Evolutionary conservation across 2,329 filamentous ascomycete genomes (phyloP).

Genomic region (Colletotrichum brevisporum): DNA sequence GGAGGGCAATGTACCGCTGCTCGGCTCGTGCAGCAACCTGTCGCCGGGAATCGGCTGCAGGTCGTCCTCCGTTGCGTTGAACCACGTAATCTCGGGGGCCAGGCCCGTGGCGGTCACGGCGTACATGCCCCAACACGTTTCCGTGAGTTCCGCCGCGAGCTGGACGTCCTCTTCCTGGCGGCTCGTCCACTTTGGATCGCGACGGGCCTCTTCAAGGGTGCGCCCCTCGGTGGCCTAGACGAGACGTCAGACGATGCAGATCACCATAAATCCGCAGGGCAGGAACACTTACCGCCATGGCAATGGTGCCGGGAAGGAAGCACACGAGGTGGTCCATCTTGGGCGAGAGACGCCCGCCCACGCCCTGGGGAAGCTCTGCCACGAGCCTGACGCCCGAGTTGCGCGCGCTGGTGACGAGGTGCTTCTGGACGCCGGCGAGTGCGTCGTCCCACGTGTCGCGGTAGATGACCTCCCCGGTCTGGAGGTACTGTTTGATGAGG

Average conservation of each 20-base stretch:
- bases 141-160: conserved; percentile 89
- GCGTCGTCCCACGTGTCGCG: conserved; percentile 93
- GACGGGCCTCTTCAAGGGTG: conserved; percentile 80
- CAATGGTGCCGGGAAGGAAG: conserved; percentile 97
- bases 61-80: conserved; percentile 74
- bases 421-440: conserved; percentile 86
- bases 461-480: conserved; percentile 91
- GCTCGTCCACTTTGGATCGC: conserved; percentile 78
- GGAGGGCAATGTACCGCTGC: conserved; percentile 3
- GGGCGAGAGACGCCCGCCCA: conserved; percentile 75
- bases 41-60: conserved; percentile 62
- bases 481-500: conserved; percentile 96
- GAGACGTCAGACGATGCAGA: not conserved
- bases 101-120: conserved; percentile 88
- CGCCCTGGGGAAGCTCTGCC: conserved; percentile 84
- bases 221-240: conserved; percentile 79
- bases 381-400: conserved; percentile 86
- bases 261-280: no score
- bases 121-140: conserved; percentile 99
- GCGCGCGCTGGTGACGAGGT: conserved; percentile 89
- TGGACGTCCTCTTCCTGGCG: conserved; percentile 88
- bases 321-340: conserved; percentile 99
- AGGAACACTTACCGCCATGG: conserved; percentile 67
- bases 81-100: conserved; percentile 93
- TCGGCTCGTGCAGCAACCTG: not conserved